These are phyloP conservation scores for Lasiodiplodia hormozganensis DNA, from an alignment of 2,329 filamentous ascomycete genomes.

Conservation along the genomic window DNA sequence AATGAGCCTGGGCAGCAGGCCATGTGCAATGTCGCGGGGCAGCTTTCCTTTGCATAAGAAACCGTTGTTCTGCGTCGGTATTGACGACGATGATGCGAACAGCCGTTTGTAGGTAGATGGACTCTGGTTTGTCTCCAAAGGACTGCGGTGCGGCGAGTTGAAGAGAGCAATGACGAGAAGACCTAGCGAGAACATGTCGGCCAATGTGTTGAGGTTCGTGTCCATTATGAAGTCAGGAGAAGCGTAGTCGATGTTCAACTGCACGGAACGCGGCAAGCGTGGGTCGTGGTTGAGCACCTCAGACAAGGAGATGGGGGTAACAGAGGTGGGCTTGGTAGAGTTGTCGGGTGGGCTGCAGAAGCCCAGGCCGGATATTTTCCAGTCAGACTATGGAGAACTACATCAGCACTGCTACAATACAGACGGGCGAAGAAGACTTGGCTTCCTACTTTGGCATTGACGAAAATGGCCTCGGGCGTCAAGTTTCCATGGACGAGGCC, in stretches of 20 bases:
- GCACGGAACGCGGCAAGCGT: slow-evolving; percentile 79
- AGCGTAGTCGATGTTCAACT: slow-evolving; percentile 90
- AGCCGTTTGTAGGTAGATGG: slow-evolving; percentile 83
- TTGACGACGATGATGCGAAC: slow-evolving; percentile 77
- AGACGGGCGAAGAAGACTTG: slow-evolving; percentile 29
- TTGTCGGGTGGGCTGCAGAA: slow-evolving; percentile 84
- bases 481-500: slow-evolving; percentile 93
- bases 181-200: slow-evolving; percentile 94
- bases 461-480: slow-evolving; percentile 89
- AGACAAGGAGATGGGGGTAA: slow-evolving; percentile 80
- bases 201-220: slow-evolving; percentile 79
- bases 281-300: slow-evolving; percentile 87
- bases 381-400: slow-evolving; percentile 73
- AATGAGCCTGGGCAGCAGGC: slow-evolving; percentile 84
- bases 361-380: slow-evolving; percentile 95
- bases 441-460: slow-evolving; percentile 82
- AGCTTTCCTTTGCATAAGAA: slow-evolving; percentile 81
- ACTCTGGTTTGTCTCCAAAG: slow-evolving; percentile 81
- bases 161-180: slow-evolving; percentile 88
- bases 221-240: slow-evolving; percentile 96
- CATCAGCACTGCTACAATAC: slow-evolving; percentile 27
- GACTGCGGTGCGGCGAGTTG: slow-evolving; percentile 91
- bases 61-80: slow-evolving; percentile 81
- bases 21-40: slow-evolving; percentile 76
- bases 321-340: slow-evolving; percentile 75